Conservation (phyloP, 2,329 filamentous ascomycete genomes). For the Sporothrix phasma region DNA sequence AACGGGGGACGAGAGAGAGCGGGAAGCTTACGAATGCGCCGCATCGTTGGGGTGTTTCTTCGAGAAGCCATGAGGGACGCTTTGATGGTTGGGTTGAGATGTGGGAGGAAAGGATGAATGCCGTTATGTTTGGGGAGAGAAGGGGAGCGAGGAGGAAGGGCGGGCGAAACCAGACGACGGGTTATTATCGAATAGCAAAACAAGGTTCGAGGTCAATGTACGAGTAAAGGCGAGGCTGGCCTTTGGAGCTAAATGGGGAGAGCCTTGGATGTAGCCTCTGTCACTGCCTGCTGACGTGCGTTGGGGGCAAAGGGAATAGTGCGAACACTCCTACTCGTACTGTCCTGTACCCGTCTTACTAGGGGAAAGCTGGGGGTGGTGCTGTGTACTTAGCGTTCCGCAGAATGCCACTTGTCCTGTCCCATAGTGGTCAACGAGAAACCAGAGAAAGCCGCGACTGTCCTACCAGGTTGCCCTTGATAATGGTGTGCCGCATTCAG, state of each 20-base stretch:
- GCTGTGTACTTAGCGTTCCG: neutral
- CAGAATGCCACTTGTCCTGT: slow-evolving; percentile 5
- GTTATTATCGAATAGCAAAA: too few species aligned
- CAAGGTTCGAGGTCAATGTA: neutral
- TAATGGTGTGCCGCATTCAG: neutral
- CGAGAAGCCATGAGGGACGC: neutral
- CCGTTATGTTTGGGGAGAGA: too few species aligned
- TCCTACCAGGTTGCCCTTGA: neutral
- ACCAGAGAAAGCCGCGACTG: neutral
- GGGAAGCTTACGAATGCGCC: slow-evolving; percentile 58
- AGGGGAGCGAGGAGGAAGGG: too few species aligned
- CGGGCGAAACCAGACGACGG: neutral
- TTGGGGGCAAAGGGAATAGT: too few species aligned
- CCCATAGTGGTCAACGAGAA: too few species aligned
- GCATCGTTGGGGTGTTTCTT: slow-evolving; percentile 64
- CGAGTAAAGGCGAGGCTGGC: slow-evolving; percentile 10
- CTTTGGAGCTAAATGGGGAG: neutral
- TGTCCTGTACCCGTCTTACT: neutral
- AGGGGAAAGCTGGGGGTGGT: neutral
- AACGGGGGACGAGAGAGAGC: neutral
- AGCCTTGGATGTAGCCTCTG: neutral
- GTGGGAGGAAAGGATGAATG: neutral
- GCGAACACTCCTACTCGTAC: too few species aligned
- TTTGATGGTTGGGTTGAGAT: neutral
- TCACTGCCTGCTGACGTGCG: slow-evolving; percentile 1